phyloP scores from a whole-genome alignment of 192 early-diverging fungal species.

The Umbelopsis sp. region DNA sequence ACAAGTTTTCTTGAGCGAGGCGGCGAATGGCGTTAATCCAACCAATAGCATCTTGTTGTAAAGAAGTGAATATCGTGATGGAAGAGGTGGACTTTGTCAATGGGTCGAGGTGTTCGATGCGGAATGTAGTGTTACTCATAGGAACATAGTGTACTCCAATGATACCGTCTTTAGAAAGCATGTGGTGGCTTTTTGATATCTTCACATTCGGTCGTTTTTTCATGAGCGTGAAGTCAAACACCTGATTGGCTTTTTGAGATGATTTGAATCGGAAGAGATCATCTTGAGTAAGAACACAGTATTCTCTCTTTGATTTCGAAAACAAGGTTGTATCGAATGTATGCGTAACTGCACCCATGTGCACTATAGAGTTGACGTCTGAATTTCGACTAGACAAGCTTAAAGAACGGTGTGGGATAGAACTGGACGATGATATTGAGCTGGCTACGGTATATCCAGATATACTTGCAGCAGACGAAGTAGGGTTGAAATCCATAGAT shows the following conservation, averaged over 20 bases:
- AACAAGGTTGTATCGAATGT: neutral
- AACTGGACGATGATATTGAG: neutral
- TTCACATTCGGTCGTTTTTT: constrained; percentile 12
- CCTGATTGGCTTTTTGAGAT: constrained; percentile 11
- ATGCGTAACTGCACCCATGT: constrained; percentile 5
- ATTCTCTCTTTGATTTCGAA: constrained; percentile 20
- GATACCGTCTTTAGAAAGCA: constrained; percentile 11
- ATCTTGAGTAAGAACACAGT: constrained; percentile 17
- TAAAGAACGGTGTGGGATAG: neutral
- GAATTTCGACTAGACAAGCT: neutral
- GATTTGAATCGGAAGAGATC: constrained; percentile 28
- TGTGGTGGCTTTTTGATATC: neutral
- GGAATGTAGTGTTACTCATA: neutral
- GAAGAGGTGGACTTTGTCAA: neutral
- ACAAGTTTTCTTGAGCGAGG: constrained; percentile 4
- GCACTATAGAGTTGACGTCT: neutral
- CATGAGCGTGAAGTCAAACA: constrained; percentile 9
- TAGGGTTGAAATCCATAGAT: neutral
- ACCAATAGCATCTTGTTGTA: neutral
- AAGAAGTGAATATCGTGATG: constrained; percentile 1
- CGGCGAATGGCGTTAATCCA: constrained; percentile 27
- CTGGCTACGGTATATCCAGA: neutral
- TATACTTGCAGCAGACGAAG: neutral
- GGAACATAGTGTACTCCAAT: constrained; percentile 20
- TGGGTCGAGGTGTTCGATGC: constrained; percentile 22